phyloP scores from a whole-genome alignment of 495 filamentous ascomycete species.

The Xylona heveae region DNA sequence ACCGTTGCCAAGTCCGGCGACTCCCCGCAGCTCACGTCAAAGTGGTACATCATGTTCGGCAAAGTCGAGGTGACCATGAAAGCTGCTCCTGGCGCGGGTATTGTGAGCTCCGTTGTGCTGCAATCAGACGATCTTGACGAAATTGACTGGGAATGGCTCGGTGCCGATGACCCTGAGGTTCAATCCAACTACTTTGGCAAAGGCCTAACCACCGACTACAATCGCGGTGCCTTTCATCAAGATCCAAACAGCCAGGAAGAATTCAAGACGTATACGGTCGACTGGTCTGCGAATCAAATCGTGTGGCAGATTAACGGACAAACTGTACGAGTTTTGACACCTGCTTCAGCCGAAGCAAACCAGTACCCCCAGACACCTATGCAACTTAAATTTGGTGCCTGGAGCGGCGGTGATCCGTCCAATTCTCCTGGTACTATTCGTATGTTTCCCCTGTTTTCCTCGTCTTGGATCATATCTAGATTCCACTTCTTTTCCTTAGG shows the following conservation, averaged over 20 bases:
- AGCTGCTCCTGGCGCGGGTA: constrained; percentile 39
- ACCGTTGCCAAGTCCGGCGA: constrained; percentile 70
- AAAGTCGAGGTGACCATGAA: constrained; percentile 34
- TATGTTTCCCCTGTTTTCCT: constrained; percentile 14
- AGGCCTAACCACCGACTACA: constrained; percentile 49
- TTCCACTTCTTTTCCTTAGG: constrained; percentile 7
- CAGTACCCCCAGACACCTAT: constrained; percentile 81
- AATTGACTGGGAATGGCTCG: constrained; percentile 80
- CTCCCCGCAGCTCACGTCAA: constrained; percentile 56
- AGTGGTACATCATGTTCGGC: constrained; percentile 60
- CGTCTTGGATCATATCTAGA: constrained; percentile 1
- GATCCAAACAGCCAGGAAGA: constrained; percentile 33
- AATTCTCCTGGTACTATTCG: constrained; percentile 57
- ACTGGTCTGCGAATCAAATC: constrained; percentile 60
- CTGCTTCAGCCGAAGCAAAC: constrained; percentile 33
- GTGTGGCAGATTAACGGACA: constrained; percentile 64
- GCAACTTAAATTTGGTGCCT: constrained; percentile 66
- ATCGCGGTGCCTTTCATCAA: constrained; percentile 45
- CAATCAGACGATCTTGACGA: constrained; percentile 86
- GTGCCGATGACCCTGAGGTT: constrained; percentile 37
- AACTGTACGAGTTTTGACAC: constrained; percentile 44
- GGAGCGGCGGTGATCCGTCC: constrained; percentile 62
- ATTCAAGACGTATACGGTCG: constrained; percentile 77
- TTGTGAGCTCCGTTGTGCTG: constrained; percentile 70
- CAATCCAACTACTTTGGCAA: constrained; percentile 93